Base-by-base conservation (phyloP, 208 protist genomes). In the Leishmania mexicana region DNA sequence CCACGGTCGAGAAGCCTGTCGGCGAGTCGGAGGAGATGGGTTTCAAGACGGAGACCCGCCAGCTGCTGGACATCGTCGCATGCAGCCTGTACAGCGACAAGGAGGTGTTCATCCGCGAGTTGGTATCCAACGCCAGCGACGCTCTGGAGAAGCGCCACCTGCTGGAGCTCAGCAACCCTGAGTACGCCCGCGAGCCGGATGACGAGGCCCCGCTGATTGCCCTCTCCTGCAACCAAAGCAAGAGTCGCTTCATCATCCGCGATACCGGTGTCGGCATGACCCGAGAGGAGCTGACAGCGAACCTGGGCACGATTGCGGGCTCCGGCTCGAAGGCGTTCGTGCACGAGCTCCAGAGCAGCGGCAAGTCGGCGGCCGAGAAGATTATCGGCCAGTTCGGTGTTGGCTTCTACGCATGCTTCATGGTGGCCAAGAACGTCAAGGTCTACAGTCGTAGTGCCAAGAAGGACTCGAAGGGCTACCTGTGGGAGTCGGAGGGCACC, bases 241-340 rank as follows among this genome's bases (percentile, higher is more conserved):
- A 97, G 80, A 96, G 90, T 72, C 95, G 93, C 62, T 96, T 99
- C 77, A 90, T 97, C 21, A 95, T 99, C 84, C 88, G 94, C 45
- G 98, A 99, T 87, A 98, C 96, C 11, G 99, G 99, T 81, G 89
- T 99, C 77, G 99, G 99, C 75, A 99, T 99, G 99, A 99, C 93
- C 15, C 88, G 91, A 47, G 98, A 99, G 78, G 98, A 99, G 82
- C 93, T 99, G 35, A 88, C 98, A 31, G 89, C 89, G 47, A 99
- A 99, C 87, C 95, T 99, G 28, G 99, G 98, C 78, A 99, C 96
- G 19, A 99, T 99, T 81, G 93, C 93, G 53, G 89, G 92, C 58
- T 96, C 93, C 40, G 94, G 96, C 68, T 94, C 89, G n/a, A 98
- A 97, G 87, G 93, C 92, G 2, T 98, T 98, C 87, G 93, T 98